Evolutionary conservation across 31 red algal genomes (phyloP).

Genomic region (Odonthalia washingtoniensis): DNA sequence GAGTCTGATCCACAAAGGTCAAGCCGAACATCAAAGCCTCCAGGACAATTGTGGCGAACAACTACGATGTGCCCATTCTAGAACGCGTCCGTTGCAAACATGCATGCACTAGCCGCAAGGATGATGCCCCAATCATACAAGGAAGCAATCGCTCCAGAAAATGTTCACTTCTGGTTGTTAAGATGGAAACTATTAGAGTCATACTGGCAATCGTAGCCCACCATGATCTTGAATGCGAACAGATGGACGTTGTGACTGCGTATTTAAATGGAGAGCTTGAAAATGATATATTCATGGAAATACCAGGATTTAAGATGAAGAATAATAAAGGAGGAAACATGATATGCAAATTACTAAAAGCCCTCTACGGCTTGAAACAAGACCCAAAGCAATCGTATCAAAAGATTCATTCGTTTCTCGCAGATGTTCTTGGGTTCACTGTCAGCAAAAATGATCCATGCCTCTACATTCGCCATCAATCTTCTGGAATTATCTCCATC

Average conservation of each 20-base stretch:
- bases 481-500: conserved; percentile 23
- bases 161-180: neutral
- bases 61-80: neutral
- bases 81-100: neutral
- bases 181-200: neutral
- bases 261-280: conserved; percentile 55
- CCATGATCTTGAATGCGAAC: neutral
- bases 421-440: conserved; percentile 4
- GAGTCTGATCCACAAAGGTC: neutral
- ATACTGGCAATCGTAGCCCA: neutral
- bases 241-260: conserved; percentile 52
- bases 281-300: conserved; percentile 53
- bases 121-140: neutral
- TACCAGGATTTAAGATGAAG: conserved; percentile 33
- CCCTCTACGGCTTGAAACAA: conserved; percentile 43
- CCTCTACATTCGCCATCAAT: neutral
- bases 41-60: neutral
- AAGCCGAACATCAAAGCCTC: neutral
- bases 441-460: conserved; percentile 23
- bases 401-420: conserved; percentile 22
- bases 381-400: conserved; percentile 36
- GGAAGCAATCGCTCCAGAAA: neutral
- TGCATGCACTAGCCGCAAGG: too few relatives aligned
- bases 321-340: neutral
- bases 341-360: conserved; percentile 47